Evolutionary conservation across 2,329 filamentous ascomycete genomes (phyloP).

Genomic region (Apiospora aurea): DNA sequence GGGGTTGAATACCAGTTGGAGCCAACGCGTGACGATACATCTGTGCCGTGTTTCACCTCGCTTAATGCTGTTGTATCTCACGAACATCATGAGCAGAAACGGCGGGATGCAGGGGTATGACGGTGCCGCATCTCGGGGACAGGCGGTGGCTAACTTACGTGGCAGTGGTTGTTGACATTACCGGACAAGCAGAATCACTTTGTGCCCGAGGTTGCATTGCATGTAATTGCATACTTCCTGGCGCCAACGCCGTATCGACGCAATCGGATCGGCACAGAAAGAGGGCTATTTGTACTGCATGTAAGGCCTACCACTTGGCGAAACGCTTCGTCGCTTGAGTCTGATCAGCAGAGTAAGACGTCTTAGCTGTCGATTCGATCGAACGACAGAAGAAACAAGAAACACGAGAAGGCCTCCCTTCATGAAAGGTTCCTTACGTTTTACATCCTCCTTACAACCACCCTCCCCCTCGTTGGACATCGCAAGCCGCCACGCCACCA

Average conservation of each 20-base stretch:
- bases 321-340: neutral
- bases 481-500: neutral
- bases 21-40: too few species aligned
- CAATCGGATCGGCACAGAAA: neutral
- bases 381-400: neutral
- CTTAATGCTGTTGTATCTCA: too few species aligned
- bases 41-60: too few species aligned
- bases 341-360: neutral
- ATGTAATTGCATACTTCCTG: neutral
- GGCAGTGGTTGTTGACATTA: too few species aligned
- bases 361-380: neutral
- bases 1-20: too few species aligned
- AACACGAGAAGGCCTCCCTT: neutral
- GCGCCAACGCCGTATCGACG: neutral
- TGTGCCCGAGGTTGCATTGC: neutral
- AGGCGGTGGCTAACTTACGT: neutral
- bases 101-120: neutral
- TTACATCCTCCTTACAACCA: neutral
- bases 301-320: neutral
- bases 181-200: too few species aligned
- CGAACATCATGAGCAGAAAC: neutral
- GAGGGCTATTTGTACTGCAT: too few species aligned
- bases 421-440: neutral
- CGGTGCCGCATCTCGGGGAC: neutral
- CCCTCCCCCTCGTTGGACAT: neutral